Evolutionary conservation across 371 early-diverging fungal genomes (phyloP).

Genomic region (Apophysomyces elegans): DNA sequence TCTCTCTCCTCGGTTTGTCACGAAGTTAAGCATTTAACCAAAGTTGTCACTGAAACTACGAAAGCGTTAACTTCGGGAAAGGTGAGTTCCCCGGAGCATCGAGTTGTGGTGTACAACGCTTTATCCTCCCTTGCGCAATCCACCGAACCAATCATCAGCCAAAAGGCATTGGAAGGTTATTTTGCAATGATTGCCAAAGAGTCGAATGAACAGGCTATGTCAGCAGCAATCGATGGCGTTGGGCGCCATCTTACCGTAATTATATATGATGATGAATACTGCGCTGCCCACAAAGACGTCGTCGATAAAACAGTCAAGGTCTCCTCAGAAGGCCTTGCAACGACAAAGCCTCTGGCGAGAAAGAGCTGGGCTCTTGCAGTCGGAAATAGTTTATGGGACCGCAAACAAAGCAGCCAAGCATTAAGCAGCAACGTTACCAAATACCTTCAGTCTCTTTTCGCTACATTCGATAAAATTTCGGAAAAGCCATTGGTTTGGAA

Average conservation of each 20-base stretch:
- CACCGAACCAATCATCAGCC: conserved; percentile 58
- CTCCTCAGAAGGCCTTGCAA: conserved; percentile 59
- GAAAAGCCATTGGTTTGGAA: conserved; percentile 67
- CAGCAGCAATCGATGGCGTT: conserved; percentile 66
- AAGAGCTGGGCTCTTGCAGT: conserved; percentile 62
- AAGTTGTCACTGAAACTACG: conserved; percentile 64
- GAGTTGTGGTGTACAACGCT: conserved; percentile 61
- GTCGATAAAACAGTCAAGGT: conserved; percentile 51
- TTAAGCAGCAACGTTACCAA: conserved; percentile 34
- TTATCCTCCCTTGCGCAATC: conserved; percentile 56
- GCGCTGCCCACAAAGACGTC: conserved; percentile 36
- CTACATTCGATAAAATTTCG: conserved; percentile 64
- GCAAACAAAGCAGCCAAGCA: conserved; percentile 41
- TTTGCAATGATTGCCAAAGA: conserved; percentile 78
- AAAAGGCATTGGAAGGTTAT: conserved; percentile 64
- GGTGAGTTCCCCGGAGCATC: conserved; percentile 68
- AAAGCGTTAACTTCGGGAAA: conserved; percentile 63
- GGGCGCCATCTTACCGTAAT: conserved; percentile 63
- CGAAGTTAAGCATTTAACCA: conserved; percentile 53
- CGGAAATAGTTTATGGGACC: conserved; percentile 53
- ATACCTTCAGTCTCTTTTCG: conserved; percentile 58
- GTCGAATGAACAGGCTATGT: conserved; percentile 72
- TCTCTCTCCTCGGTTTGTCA: conserved; percentile 54
- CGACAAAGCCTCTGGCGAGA: conserved; percentile 61
- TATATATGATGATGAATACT: conserved; percentile 54